phyloP scores from a whole-genome alignment of 1,284 basidiomycete species.

The Sanghuangporus sanghuang region DNA sequence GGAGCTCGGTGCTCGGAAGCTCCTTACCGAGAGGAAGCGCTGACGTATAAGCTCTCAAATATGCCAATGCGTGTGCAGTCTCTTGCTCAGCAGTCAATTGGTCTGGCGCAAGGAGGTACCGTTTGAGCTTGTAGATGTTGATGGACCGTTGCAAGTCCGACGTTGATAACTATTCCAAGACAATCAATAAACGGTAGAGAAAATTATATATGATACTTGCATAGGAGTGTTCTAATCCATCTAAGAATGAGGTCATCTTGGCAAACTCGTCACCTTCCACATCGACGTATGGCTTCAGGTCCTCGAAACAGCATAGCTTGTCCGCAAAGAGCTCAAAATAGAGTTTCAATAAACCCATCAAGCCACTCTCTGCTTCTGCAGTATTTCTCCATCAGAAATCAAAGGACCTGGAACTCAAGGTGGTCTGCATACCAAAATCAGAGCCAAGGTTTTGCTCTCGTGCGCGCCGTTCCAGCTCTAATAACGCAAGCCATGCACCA shows the following conservation, averaged over 20 bases:
- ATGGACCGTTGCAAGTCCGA: slow-evolving; percentile 53
- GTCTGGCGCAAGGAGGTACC: slow-evolving; percentile 45
- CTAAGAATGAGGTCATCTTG: slow-evolving; percentile 54
- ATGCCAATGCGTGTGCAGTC: slow-evolving; percentile 42
- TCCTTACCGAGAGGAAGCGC: slow-evolving; percentile 61
- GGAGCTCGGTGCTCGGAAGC: slow-evolving; percentile 73
- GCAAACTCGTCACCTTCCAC: slow-evolving; percentile 42
- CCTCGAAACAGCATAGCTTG: slow-evolving; percentile 84
- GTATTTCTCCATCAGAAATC: background rate
- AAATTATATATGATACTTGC: slow-evolving; percentile 34
- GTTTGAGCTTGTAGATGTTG: slow-evolving; percentile 68
- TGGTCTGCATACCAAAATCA: background rate
- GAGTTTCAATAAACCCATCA: slow-evolving; percentile 46
- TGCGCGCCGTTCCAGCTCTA: slow-evolving; percentile 66
- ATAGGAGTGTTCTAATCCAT: slow-evolving; percentile 39
- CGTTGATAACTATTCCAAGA: slow-evolving; percentile 36
- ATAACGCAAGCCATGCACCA: slow-evolving; percentile 60
- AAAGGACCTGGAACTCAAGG: slow-evolving; percentile 4
- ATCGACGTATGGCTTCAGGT: slow-evolving; percentile 61
- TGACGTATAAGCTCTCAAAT: slow-evolving; percentile 55
- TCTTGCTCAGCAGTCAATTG: slow-evolving; percentile 56
- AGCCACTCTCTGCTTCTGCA: slow-evolving; percentile 26
- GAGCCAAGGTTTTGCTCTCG: slow-evolving; percentile 32
- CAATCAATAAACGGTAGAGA: slow-evolving; percentile 1
- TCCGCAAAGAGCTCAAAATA: slow-evolving; percentile 74